Evolutionary conservation across 345 rosid genomes (phyloP).

Genomic region (Trapa incisa): DNA sequence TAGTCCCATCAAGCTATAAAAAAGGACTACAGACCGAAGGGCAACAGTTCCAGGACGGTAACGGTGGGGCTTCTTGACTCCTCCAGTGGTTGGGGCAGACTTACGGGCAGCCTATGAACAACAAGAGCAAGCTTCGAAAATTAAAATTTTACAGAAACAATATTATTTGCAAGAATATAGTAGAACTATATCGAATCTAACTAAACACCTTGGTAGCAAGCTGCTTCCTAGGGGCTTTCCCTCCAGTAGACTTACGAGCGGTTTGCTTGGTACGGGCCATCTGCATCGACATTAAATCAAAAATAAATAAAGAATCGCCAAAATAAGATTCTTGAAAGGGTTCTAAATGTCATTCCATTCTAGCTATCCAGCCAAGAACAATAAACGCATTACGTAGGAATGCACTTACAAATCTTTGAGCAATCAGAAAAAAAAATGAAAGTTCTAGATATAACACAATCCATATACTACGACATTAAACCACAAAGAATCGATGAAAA

Average conservation of each 20-base stretch:
- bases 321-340: background rate
- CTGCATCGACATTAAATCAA: constrained; percentile 8
- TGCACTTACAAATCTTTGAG: too few relatives aligned
- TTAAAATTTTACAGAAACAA: too few relatives aligned
- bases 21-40: constrained; percentile 40
- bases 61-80: constrained; percentile 90
- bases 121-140: background rate
- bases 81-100: constrained; percentile 92
- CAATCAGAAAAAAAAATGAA: too few relatives aligned
- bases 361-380: background rate
- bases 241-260: constrained; percentile 92
- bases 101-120: constrained; percentile 67
- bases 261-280: constrained; percentile 97
- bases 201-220: constrained; percentile 68
- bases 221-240: constrained; percentile 96
- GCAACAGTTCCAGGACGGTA: constrained; percentile 98
- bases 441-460: too few relatives aligned
- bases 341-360: background rate
- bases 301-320: background rate
- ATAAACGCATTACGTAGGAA: background rate
- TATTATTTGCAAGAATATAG: too few relatives aligned
- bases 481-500: too few relatives aligned
- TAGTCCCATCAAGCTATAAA: too few relatives aligned
- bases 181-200: too few relatives aligned
- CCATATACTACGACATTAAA: too few relatives aligned